These are phyloP conservation scores for Tolypocladium sp. DNA, from an alignment of 2,329 filamentous ascomycete genomes.

Conservation along the genomic window DNA sequence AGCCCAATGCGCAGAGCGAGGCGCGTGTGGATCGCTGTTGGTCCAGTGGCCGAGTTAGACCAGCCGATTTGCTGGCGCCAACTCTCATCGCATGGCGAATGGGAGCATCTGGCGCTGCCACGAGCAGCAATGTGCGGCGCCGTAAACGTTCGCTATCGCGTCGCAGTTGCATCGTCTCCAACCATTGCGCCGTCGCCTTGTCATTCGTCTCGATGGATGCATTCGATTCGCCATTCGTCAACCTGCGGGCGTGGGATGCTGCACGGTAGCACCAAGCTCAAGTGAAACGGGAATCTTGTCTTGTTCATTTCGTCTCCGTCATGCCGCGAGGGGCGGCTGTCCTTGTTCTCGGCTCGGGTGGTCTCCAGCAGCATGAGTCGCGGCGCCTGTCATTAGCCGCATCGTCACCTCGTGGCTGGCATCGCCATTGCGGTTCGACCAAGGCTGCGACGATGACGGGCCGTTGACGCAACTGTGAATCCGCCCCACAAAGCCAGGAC, in stretches of 20 bases:
- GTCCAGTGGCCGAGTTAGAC: background rate
- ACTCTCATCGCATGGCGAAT: background rate
- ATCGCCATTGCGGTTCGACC: background rate
- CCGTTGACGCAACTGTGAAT: background rate
- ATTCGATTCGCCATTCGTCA: background rate
- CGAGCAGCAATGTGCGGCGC: background rate
- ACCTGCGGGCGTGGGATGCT: background rate
- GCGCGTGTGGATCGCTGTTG: background rate
- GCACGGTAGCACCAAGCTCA: background rate
- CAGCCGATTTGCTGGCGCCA: background rate
- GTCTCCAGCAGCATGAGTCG: background rate
- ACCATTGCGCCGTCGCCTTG: background rate
- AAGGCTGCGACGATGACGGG: background rate
- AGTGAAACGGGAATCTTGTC: background rate
- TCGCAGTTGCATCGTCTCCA: background rate
- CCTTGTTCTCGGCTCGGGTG: background rate
- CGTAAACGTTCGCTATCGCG: background rate
- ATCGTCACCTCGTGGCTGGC: background rate
- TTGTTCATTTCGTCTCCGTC: background rate
- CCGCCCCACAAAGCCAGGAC: background rate
- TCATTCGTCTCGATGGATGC: background rate
- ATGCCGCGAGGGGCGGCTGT: background rate
- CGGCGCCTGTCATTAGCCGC: background rate
- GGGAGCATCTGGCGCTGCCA: background rate
- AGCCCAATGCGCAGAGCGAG: background rate